Evolutionary conservation across 176 grass and related monocot species (phyloP), one percentile per base, ranked within the genome.

Genomic region (Saccharum spontaneum): DNA sequence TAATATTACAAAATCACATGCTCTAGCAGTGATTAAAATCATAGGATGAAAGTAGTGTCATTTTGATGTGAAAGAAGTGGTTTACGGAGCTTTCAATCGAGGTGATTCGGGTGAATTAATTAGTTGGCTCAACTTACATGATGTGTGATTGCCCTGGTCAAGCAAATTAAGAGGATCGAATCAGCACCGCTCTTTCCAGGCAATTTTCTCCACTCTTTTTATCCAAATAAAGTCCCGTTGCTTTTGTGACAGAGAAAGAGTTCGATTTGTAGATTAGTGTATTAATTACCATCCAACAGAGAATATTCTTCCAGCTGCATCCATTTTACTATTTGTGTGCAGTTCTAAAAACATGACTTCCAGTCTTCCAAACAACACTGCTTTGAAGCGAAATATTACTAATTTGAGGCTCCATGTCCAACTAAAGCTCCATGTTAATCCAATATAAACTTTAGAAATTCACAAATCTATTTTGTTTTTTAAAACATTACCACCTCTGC

Each of bases 41-140:
- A n/a, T n/a, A n/a, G n/a, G n/a, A n/a, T n/a, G n/a, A n/a, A n/a
- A n/a, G n/a, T n/a, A n/a, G n/a, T n/a, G 20, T 54, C 18, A 36
- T 48, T 69, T 31, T 26, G 79, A 45, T 45, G 37, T 52, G 37
- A 82, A 37, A 62, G n/a, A 48, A 69, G 79, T 76, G 85, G 26
- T 20, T 48, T 26, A 17, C 39, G 6, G 28, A 28, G 28, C 28
- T 28, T 62, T 71, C 49, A 1, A 23, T 23, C 22, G 6, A 36
- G 2, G 39, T 17, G 52, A 79, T 86, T 20, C 24, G 66, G 50
- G 16, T 33, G 13, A 85, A 85, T 43, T 33, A 75, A 84, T 49
- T 64, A 22, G 63, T 33, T 86, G 11, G 74, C 20, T 59, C 17
- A 31, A 16, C 66, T 34, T 31, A 18, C 17, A 45, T 14, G 71